Base-by-base conservation (phyloP, 2,329 filamentous ascomycete genomes). In the Exophiala aquamarina region DNA sequence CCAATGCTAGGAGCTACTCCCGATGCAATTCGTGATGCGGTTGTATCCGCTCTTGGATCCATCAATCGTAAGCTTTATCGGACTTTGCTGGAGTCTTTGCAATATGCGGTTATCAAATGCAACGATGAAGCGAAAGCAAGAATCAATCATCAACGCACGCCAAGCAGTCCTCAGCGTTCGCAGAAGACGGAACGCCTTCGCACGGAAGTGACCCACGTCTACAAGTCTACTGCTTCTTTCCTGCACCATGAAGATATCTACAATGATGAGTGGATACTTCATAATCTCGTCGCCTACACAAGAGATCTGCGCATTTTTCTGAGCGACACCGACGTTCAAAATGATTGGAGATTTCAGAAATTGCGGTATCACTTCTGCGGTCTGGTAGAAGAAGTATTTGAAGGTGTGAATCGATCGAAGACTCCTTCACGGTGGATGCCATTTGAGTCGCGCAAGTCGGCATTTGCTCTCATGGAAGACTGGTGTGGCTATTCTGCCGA, bases 401-500 rank as follows among this genome's bases (percentile, higher is more conserved):
- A 95, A 58, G 89, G 89, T 4, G 89, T 96, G 59, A 93, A 92
- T 58, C 81, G 84, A 41, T 89, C 89, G 0, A 84, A 83, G 52
- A 89, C 96, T 50, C 87, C 90, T 2, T 85, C 89, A 3, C 81
- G 89, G 23, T 98, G 93, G 92, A 93, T 98, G 82, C 91, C 93
- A 0, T 98, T 98, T 62, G 93, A 98, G 65, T 89, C 91, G 10
- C 79, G 94, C 32, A 95, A 96, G 64, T 96, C 93, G 4, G 87
- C 92, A 0, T 98, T 98, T 63, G 85, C 91, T 1, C 72, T 98
- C 38, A 97, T 98, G 91, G 93, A 98, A 68, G 92, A 97, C 56
- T 98, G 94, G 94, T 98, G 93, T 64, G 93, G 93, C 2, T 96
- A 94, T 65, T 95, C 91, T 6, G 89, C 91, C 0, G 95, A 96